Evolutionary conservation across 2,329 filamentous ascomycete genomes (phyloP).

Genomic region (Colletotrichum gloeosporioides): DNA sequence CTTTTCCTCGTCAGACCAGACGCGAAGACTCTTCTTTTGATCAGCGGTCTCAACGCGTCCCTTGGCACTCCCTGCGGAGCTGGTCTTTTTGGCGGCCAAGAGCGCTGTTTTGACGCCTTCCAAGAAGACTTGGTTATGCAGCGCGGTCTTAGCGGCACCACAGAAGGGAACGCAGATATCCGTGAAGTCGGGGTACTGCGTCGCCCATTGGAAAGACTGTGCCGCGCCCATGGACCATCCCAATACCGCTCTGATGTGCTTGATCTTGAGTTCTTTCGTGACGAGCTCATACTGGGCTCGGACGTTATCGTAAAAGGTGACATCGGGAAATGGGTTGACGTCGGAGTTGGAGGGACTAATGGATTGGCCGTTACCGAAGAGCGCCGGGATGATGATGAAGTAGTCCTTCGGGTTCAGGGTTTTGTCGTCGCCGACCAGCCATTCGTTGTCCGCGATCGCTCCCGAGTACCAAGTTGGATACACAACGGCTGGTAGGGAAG

Average conservation of each 20-base stretch:
- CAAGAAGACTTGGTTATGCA: constrained; percentile 60
- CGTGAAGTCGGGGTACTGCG: constrained; percentile 54
- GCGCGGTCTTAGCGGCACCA: constrained; percentile 53
- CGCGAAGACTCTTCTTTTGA: constrained; percentile 13
- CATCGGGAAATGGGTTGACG: constrained; percentile 44
- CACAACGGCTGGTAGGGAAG: constrained; percentile 68
- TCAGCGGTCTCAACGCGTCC: constrained; percentile 31
- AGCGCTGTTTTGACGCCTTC: constrained; percentile 58
- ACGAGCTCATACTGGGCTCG: constrained; percentile 50
- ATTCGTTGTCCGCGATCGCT: constrained; percentile 73
- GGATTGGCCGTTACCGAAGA: constrained; percentile 60
- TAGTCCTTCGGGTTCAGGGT: constrained; percentile 63
- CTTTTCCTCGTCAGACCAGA: constrained; percentile 47
- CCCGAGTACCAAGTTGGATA: constrained; percentile 77
- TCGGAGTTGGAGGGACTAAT: constrained; percentile 56
- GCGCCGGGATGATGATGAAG: constrained; percentile 55
- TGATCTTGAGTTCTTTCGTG: constrained; percentile 44
- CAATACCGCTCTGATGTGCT: constrained; percentile 49
- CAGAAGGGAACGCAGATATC: constrained; percentile 53
- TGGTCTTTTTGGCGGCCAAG: constrained; percentile 40
- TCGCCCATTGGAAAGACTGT: constrained; percentile 57
- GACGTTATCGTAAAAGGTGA: constrained; percentile 58
- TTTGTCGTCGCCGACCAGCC: constrained; percentile 72
- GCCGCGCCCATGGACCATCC: constrained; percentile 65
- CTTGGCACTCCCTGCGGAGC: constrained; percentile 54